These are phyloP conservation scores for Dipteronia dyeriana DNA, from an alignment of 345 rosid genomes.

Conservation along the genomic window DNA sequence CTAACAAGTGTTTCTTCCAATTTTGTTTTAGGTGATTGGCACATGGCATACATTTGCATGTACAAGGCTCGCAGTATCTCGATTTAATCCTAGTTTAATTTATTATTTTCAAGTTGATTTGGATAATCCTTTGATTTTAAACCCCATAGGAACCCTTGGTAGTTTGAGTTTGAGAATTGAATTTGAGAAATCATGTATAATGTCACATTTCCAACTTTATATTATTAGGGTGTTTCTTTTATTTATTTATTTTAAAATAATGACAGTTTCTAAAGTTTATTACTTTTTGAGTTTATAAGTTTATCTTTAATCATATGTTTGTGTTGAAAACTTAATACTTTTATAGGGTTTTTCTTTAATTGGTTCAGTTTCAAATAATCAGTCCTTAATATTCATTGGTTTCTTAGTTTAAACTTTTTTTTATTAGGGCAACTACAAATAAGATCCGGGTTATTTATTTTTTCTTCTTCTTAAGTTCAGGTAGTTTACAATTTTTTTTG, in stretches of 20 bases:
- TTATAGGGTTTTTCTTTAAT: too few species aligned
- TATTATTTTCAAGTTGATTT: not conserved
- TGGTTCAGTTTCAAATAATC: too few species aligned
- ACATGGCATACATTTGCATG: constrained; percentile 98
- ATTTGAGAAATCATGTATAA: constrained; percentile 15
- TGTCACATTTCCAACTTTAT: not conserved
- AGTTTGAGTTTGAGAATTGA: not conserved
- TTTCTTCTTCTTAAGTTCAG: too few species aligned
- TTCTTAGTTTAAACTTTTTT: too few species aligned
- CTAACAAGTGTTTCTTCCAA: not conserved
- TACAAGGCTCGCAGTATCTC: constrained; percentile 79
- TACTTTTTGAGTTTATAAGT: too few species aligned
- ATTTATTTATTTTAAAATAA: constrained; percentile 10
- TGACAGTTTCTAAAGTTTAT: not conserved
- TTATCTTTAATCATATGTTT: too few species aligned
- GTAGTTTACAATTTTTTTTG: too few species aligned
- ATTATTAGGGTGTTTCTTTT: not conserved
- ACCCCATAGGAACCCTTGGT: too few species aligned
- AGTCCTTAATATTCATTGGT: too few species aligned
- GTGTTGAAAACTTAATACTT: too few species aligned
- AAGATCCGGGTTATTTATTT: too few species aligned
- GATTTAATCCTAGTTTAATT: constrained; percentile 41
- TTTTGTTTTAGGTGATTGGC: constrained; percentile 85
- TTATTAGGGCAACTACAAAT: too few species aligned
- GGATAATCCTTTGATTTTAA: not conserved